Percentiles rank a stretch among this genome's conserved stretches.
These are phyloP conservation scores for Centella asiatica DNA, from an alignment of 129 eudicot species.

Conservation along the genomic window DNA sequence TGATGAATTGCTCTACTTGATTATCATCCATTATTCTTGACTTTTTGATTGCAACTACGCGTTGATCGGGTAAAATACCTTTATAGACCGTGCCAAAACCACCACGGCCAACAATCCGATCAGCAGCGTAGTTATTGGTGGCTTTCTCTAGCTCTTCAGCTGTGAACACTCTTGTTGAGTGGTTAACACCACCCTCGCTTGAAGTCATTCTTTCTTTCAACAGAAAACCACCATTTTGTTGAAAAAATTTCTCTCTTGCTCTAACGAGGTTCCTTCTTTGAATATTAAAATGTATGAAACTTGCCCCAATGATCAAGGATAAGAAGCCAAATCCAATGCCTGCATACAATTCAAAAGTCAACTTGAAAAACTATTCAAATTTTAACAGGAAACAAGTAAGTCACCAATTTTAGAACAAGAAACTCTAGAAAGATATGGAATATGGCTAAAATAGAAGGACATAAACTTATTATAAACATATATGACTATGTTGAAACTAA, in stretches of 20 bases:
- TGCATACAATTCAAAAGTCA: not conserved
- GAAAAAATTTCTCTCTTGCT: conserved; percentile 29
- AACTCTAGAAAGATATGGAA: no score
- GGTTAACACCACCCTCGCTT: conserved; percentile 12
- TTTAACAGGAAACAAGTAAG: no score
- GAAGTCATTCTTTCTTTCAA: conserved; percentile 29
- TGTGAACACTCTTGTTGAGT: conserved; percentile 33
- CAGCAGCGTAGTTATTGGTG: conserved; percentile 34
- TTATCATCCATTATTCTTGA: conserved; percentile 30
- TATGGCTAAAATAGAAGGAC: not conserved
- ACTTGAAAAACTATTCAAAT: no score
- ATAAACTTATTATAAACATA: not conserved
- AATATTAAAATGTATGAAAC: conserved; percentile 4
- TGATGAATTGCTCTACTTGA: conserved; percentile 56
- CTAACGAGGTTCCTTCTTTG: conserved; percentile 13
- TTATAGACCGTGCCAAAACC: conserved; percentile 40
- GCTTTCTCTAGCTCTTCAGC: conserved; percentile 36
- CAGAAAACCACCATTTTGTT: conserved; percentile 29
- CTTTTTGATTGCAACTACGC: conserved; percentile 43
- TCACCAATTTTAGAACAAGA: no score
- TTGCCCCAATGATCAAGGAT: conserved; percentile 4
- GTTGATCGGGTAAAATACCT: conserved; percentile 28
- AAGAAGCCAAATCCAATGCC: conserved; percentile 15
- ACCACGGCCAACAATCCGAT: conserved; percentile 36
- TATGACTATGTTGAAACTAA: not conserved